Conservation (phyloP, 495 filamentous ascomycete genomes). For the Sordaria brevicollis region DNA sequence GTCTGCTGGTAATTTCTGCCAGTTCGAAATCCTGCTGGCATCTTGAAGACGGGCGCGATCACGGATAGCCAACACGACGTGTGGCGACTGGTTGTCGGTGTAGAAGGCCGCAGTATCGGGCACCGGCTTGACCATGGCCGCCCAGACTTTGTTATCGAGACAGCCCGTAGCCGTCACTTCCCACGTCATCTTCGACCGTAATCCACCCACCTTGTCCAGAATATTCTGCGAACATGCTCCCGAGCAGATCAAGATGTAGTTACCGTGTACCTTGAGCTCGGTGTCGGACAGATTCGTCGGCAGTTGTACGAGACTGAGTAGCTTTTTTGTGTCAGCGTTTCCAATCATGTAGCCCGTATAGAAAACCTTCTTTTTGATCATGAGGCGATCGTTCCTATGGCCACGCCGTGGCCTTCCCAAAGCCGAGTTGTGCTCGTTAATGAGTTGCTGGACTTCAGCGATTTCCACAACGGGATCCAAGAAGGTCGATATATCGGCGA, state of each 20-base stretch:
- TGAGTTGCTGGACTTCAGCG: conserved; percentile 76
- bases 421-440: conserved; percentile 70
- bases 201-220: conserved; percentile 71
- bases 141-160: conserved; percentile 78
- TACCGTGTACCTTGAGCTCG: conserved; percentile 75
- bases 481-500: conserved; percentile 59
- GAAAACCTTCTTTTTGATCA: conserved; percentile 78
- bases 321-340: conserved; percentile 52
- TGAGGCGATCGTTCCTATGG: conserved; percentile 33
- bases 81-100: conserved; percentile 62
- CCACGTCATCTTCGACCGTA: conserved; percentile 74
- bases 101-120: conserved; percentile 52
- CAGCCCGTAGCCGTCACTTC: conserved; percentile 64
- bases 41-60: conserved; percentile 67
- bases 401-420: conserved; percentile 24
- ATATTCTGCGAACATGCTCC: conserved; percentile 56
- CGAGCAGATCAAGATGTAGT: conserved; percentile 81
- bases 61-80: conserved; percentile 66
- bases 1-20: conserved; percentile 64
- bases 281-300: conserved; percentile 45
- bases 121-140: conserved; percentile 64
- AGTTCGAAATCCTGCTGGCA: conserved; percentile 71
- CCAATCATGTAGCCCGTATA: conserved; percentile 91
- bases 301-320: conserved; percentile 56
- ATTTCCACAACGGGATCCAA: conserved; percentile 81